Evolutionary conservation across 768 basidiomycete genomes (phyloP), one percentile per base, ranked within the genome.

Genomic region (Podaxis sp.): DNA sequence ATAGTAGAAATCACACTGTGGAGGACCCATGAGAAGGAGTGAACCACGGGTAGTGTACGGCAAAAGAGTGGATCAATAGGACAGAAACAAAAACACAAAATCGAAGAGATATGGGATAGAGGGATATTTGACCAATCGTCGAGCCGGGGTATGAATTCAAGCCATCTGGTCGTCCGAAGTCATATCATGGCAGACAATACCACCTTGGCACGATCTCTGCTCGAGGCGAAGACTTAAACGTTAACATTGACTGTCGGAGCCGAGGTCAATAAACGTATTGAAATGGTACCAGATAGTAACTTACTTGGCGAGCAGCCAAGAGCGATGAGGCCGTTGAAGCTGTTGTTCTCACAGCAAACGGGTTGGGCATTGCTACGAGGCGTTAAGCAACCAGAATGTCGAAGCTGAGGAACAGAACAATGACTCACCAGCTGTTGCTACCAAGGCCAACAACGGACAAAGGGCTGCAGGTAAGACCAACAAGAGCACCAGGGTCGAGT

Each of bases 331-430:
- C 82, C 79, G 35, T 76, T 75, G 68, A 74, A 81, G 48, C 65
- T 62, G 62, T 82, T 79, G 61, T 76, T 72, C 27, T 70, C 62
- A 67, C 82, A 84, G 68, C 82, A 84, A 46, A 82, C 76, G 10
- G 78, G 69, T 63, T 82, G 77, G 13, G 62, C 51, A 4, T 62
- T 42, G 71, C 79, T 81, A 53, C 14, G 21, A 16, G 44, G 50
- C 18, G 28, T 7, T 50, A 5, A 18, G 10, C 18, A 21, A 55
- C 16, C 32, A 10, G 4, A 44, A 32, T 32, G 32, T 32, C 9
- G 7, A 44, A 55, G 51, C 0, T 23, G 14, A 37, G 21, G 35
- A 57, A 3, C 3, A 14, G 13, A 48, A n/a, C 7, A 4, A 54
- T 2, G 50, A 60, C 70, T 55, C 63, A 76, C 76, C 77, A 76